A percentile compares a stretch with the other conserved stretches of the same genome.
Conservation (phyloP, 495 filamentous ascomycete genomes). For the Pseudotulostoma volvatum region DNA sequence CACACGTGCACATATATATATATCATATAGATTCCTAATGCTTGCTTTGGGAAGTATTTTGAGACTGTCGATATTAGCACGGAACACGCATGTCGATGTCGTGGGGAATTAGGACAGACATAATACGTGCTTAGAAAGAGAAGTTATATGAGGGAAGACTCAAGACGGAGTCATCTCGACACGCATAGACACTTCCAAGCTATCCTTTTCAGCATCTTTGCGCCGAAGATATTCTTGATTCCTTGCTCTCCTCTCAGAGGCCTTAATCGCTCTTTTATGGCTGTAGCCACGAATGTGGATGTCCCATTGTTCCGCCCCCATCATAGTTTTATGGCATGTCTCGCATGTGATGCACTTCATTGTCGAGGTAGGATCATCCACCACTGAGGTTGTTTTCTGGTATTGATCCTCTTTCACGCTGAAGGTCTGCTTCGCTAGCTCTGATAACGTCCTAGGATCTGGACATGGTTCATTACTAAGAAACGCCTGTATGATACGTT, state of each 20-base stretch:
- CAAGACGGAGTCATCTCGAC: too few relatives aligned
- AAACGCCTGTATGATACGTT: constrained; percentile 42
- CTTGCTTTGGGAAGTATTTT: too few relatives aligned
- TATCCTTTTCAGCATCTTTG: constrained; percentile 3
- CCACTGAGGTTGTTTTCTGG: constrained; percentile 22
- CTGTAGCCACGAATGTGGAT: constrained; percentile 51
- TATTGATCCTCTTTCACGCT: constrained; percentile 26
- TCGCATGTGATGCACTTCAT: constrained; percentile 43
- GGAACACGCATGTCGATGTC: too few relatives aligned
- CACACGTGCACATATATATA: too few relatives aligned
- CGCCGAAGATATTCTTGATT: constrained; percentile 18
- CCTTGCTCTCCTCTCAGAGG: constrained; percentile 15
- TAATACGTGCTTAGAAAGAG: too few relatives aligned
- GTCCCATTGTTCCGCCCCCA: constrained; percentile 59
- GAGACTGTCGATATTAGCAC: too few relatives aligned
- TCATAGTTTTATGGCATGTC: constrained; percentile 48
- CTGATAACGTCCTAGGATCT: constrained; percentile 43
- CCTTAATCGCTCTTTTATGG: constrained; percentile 35
- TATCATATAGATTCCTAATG: too few relatives aligned
- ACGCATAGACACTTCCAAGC: too few relatives aligned
- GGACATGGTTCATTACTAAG: constrained; percentile 33
- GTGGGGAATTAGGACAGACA: too few relatives aligned
- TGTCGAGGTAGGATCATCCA: constrained; percentile 19
- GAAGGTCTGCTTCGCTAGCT: constrained; percentile 37
- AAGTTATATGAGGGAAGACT: too few relatives aligned